phyloP scores from a whole-genome alignment of 352 stramenopile species.

The Phytophthora tentaculata region DNA sequence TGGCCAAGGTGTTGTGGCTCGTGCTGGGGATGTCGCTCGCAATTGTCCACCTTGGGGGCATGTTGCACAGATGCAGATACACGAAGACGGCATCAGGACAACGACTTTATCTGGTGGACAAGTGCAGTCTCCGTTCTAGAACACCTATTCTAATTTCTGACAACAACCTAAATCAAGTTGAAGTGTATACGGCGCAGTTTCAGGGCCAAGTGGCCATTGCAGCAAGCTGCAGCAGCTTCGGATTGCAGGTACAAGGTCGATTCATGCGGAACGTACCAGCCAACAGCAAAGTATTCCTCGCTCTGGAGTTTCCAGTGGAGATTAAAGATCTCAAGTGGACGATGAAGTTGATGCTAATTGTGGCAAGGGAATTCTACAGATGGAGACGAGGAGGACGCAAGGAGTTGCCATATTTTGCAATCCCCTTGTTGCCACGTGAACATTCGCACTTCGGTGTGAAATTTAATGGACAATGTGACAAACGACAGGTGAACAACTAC shows the following conservation, averaged over 20 bases:
- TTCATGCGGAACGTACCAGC: constrained; percentile 53
- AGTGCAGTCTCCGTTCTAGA: constrained; percentile 2
- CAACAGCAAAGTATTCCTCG: constrained; percentile 50
- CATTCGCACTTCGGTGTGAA: constrained; percentile 25
- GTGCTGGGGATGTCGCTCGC: constrained; percentile 45
- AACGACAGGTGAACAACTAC: constrained; percentile 22
- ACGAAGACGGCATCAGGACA: not conserved
- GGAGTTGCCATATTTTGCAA: constrained; percentile 54
- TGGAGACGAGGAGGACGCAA: not conserved
- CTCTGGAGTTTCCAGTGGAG: constrained; percentile 50
- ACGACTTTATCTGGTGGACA: constrained; percentile 23
- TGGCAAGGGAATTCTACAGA: not conserved
- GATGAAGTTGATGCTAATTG: not conserved
- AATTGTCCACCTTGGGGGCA: constrained; percentile 35
- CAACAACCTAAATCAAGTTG: not conserved
- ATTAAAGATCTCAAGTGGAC: constrained; percentile 1
- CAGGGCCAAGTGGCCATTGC: constrained; percentile 23
- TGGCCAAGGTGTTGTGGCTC: constrained; percentile 48
- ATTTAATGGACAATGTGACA: not conserved
- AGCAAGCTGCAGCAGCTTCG: constrained; percentile 8
- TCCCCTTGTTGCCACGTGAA: constrained; percentile 42
- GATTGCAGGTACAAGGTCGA: constrained; percentile 66
- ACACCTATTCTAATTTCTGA: constrained; percentile 3
- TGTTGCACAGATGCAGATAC: constrained; percentile 11
- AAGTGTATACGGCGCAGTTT: constrained; percentile 30